Evolutionary conservation across 2,329 filamentous ascomycete species (phyloP), one percentile per base, ranked within the genome.

Genomic region (Trichoderma sp.): DNA sequence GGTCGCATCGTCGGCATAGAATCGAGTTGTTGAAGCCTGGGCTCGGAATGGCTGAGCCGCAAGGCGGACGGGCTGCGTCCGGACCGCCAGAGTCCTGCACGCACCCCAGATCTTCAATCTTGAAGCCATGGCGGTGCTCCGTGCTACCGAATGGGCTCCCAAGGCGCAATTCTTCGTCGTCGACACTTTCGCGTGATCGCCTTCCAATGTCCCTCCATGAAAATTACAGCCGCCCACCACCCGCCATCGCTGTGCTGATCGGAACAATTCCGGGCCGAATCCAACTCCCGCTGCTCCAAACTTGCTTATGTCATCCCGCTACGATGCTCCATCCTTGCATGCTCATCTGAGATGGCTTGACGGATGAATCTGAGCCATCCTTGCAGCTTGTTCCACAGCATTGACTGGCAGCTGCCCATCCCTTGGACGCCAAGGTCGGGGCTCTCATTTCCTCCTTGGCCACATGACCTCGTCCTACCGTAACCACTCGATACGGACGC

Each of bases 1-100:
- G 70, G 76, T 77, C 72, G 76, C 76, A 76, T 82, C 80, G 73
- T 77, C 80, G 62, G 81, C 79, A 73, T 82, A 80, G 71, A 76
- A 75, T 75, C 77, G 76, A 64, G 67, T 65, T 57, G 73, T 69
- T 51, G 74, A 73, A 70, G 76, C 73, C 53, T 76, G 70, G 36
- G 65, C 76, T 56, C 76, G 62, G 63, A 79, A 75, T 24, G 73
- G 73, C 64, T 76, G 70, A 34, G 76, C 72, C 64, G 76, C 74
- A 68, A 75, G 74, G 71, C 76, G 74, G 66, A 69, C 74, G 75
- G 77, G 76, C 70, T 76, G 75, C 75, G 78, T 76, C 43, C 75
- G 77, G 73, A 80, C 70, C 68, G 78, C 78, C 64, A 82, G 75
- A 76, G 77, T 75, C 77, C 79, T 78, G 71, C 80, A 81, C 74